Percentiles rank a stretch among this genome's conserved stretches.
Conservation (phyloP, 75 land plant genomes). For the Pinus albicaulis region DNA sequence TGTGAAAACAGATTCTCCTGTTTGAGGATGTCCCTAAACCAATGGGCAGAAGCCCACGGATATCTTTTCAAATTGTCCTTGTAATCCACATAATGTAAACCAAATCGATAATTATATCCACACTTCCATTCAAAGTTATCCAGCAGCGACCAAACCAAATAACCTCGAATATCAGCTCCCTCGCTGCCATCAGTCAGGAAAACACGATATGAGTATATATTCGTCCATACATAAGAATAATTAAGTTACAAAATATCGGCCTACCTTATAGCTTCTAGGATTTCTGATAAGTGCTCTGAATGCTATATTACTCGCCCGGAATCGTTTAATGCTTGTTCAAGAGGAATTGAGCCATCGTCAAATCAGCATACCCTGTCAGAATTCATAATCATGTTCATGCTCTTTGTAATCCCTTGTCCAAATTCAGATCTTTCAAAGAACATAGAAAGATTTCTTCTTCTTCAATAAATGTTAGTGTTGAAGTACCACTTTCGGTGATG, state of each 20-base stretch:
- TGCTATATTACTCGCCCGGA: neutral
- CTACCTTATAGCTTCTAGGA: neutral
- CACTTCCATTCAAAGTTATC: conserved; percentile 61
- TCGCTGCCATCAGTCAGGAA: conserved; percentile 13
- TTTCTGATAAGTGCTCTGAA: neutral
- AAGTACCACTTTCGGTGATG: conserved; percentile 34
- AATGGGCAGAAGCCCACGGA: conserved; percentile 47
- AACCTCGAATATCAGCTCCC: conserved; percentile 49
- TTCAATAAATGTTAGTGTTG: neutral
- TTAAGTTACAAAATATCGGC: neutral
- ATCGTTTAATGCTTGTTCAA: neutral
- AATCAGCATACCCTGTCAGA: conserved; percentile 7
- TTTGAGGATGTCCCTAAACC: conserved; percentile 41
- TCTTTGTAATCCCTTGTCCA: neutral
- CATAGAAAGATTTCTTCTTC: too few species aligned
- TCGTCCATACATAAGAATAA: neutral
- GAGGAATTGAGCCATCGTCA: conserved; percentile 1
- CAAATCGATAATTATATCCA: conserved; percentile 51
- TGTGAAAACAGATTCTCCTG: too few species aligned
- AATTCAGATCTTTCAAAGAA: neutral
- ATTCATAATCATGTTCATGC: neutral
- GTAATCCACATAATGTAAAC: conserved; percentile 51
- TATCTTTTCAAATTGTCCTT: conserved; percentile 33
- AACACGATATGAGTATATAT: neutral
- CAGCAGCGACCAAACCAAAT: conserved; percentile 55